Percentiles rank a stretch among this genome's conserved stretches.
phyloP scores from a whole-genome alignment of 331 rosid species.

The Phaseolus coccineus region DNA sequence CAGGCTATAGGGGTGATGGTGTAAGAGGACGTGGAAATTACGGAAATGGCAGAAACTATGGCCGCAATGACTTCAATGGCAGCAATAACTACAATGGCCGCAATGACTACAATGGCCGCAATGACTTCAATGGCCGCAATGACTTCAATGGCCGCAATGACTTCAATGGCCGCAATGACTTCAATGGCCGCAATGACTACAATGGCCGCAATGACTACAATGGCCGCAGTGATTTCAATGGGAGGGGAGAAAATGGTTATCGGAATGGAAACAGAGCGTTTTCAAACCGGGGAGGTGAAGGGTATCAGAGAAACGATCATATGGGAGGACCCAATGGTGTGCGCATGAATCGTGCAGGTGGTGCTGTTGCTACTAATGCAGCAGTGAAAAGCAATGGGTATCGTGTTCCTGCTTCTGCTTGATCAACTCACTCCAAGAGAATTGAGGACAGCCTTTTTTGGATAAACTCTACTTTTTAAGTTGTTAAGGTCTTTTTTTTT shows the following conservation, averaged over 20 bases:
- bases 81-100: slow-evolving; percentile 59
- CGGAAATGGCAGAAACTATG: slow-evolving; percentile 69
- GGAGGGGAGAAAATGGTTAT: slow-evolving; percentile 67
- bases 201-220: slow-evolving; percentile 61
- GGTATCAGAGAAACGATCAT: slow-evolving; percentile 67
- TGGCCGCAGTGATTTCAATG: slow-evolving; percentile 64
- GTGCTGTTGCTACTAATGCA: slow-evolving; percentile 49
- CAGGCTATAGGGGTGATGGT: slow-evolving; percentile 68
- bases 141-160: slow-evolving; percentile 58
- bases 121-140: slow-evolving; percentile 50
- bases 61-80: slow-evolving; percentile 32
- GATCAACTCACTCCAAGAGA: slow-evolving; percentile 42
- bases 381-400: slow-evolving; percentile 50
- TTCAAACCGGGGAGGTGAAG: slow-evolving; percentile 71
- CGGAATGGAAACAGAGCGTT: slow-evolving; percentile 68
- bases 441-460: slow-evolving; percentile 43
- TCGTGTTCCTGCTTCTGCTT: slow-evolving; percentile 71
- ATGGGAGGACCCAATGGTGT: slow-evolving; percentile 48
- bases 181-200: slow-evolving; percentile 65
- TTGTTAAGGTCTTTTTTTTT: slow-evolving; percentile 41
- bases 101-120: slow-evolving; percentile 45
- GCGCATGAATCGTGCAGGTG: slow-evolving; percentile 62
- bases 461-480: slow-evolving; percentile 45
- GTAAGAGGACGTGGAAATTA: slow-evolving; percentile 74
- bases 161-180: slow-evolving; percentile 63